phyloP scores from a whole-genome alignment of 2,329 filamentous ascomycete species.

The Nannizziopsis barbatae region DNA sequence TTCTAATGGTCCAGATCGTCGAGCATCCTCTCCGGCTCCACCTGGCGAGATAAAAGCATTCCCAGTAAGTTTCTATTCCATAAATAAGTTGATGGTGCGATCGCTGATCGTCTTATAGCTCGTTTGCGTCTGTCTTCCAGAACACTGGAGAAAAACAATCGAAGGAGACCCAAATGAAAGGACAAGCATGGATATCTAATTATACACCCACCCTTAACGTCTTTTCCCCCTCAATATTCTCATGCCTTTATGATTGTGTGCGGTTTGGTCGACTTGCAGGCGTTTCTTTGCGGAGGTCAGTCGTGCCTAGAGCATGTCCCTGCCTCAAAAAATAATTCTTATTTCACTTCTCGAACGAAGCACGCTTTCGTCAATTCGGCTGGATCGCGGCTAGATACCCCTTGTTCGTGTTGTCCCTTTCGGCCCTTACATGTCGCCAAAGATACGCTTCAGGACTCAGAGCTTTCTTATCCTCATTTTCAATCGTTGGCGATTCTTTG shows the following conservation, averaged over 20 bases:
- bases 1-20: constrained; percentile 60
- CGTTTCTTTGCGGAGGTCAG: background rate
- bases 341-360: too few relatives aligned
- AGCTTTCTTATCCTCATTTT: too few relatives aligned
- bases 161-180: constrained; percentile 54
- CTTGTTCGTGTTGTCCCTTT: too few relatives aligned
- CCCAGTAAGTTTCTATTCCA: constrained; percentile 40
- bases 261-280: constrained; percentile 1
- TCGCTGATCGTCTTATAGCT: constrained; percentile 34
- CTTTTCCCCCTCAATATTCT: constrained; percentile 1
- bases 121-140: constrained; percentile 87
- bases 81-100: background rate
- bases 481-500: too few relatives aligned
- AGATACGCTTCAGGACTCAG: too few relatives aligned
- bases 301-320: too few relatives aligned
- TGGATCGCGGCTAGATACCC: too few relatives aligned
- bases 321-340: too few relatives aligned
- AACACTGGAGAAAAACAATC: constrained; percentile 94
- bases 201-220: background rate
- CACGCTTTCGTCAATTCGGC: too few relatives aligned
- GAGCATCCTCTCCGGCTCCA: constrained; percentile 50
- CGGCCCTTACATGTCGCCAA: too few relatives aligned
- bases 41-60: constrained; percentile 92
- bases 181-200: constrained; percentile 8
- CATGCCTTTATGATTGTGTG: constrained; percentile 9